Conservation (phyloP, 2,329 filamentous ascomycete species). For the Fusarium neocosmosporiellum region DNA sequence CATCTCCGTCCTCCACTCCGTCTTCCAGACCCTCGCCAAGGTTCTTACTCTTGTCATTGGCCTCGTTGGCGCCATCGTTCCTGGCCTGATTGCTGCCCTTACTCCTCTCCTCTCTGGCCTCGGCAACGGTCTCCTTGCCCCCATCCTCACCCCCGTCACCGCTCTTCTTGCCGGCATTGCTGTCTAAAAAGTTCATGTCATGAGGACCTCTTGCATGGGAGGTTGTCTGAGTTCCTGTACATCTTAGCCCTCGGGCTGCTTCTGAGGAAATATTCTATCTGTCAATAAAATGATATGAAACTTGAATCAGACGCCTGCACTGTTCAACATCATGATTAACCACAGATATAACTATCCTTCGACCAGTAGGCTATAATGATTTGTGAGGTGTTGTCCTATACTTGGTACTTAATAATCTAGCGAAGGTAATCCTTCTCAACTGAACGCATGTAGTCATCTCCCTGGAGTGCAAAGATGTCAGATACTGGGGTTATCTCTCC, state of each 20-base stretch:
- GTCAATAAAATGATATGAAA: constrained; percentile 5
- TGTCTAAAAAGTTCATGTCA: background rate
- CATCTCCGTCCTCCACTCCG: constrained; percentile 41
- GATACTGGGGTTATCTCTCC: background rate
- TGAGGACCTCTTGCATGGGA: background rate
- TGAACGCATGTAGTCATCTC: background rate
- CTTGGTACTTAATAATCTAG: background rate
- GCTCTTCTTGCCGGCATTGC: constrained; percentile 39
- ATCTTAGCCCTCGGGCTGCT: background rate
- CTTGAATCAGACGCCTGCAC: no score
- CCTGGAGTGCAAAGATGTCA: constrained; percentile 1
- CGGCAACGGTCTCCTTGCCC: constrained; percentile 39
- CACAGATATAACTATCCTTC: background rate
- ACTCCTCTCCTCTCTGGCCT: constrained; percentile 43
- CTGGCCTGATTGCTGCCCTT: constrained; percentile 40
- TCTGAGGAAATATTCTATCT: constrained; percentile 12
- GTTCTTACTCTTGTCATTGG: constrained; percentile 39
- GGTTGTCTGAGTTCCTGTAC: background rate
- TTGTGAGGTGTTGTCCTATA: background rate
- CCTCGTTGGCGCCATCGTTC: constrained; percentile 38
- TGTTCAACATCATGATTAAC: background rate
- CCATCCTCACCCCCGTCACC: constrained; percentile 41
- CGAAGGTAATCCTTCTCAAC: background rate
- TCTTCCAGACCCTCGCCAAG: constrained; percentile 43
- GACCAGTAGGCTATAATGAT: background rate